Percentiles rank a stretch among this genome's conserved stretches.
Evolutionary conservation across 2,329 filamentous ascomycete species (phyloP).

Genomic region (Neophaeococcomyces aloes): DNA sequence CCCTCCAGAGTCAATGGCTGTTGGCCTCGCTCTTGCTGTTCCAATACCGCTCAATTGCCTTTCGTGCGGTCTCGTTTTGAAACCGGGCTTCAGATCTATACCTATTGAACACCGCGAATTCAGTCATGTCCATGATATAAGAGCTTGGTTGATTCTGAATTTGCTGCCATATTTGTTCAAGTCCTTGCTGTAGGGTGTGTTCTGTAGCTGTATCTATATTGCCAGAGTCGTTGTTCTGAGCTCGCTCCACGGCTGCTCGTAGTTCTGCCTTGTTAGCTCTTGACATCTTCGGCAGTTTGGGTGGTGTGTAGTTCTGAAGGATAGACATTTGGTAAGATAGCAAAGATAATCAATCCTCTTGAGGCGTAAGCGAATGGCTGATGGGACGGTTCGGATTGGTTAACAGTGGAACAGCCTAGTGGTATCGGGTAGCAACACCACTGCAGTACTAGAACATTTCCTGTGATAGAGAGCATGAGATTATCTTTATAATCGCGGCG

Average conservation of each 20-base stretch:
- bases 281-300: slow-evolving; percentile 14
- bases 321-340: neutral
- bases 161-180: slow-evolving; percentile 56
- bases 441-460: neutral
- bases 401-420: neutral
- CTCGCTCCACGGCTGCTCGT: slow-evolving; percentile 61
- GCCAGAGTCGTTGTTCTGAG: slow-evolving; percentile 61
- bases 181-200: slow-evolving; percentile 54
- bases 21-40: slow-evolving; percentile 11
- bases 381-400: neutral
- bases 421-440: neutral
- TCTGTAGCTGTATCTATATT: slow-evolving; percentile 52
- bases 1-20: neutral
- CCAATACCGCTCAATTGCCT: slow-evolving; percentile 19
- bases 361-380: too few species aligned
- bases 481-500: neutral
- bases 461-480: neutral
- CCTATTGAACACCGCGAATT: slow-evolving; percentile 72
- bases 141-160: slow-evolving; percentile 52
- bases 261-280: slow-evolving; percentile 37
- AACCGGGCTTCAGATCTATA: slow-evolving; percentile 16
- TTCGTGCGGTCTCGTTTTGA: slow-evolving; percentile 19
- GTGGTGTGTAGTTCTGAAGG: neutral
- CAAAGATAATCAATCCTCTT: neutral
- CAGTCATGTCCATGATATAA: slow-evolving; percentile 66